Evolutionary conservation across 768 basidiomycete genomes (phyloP), one percentile per base, ranked within the genome.

Genomic region (Calocera cornea): DNA sequence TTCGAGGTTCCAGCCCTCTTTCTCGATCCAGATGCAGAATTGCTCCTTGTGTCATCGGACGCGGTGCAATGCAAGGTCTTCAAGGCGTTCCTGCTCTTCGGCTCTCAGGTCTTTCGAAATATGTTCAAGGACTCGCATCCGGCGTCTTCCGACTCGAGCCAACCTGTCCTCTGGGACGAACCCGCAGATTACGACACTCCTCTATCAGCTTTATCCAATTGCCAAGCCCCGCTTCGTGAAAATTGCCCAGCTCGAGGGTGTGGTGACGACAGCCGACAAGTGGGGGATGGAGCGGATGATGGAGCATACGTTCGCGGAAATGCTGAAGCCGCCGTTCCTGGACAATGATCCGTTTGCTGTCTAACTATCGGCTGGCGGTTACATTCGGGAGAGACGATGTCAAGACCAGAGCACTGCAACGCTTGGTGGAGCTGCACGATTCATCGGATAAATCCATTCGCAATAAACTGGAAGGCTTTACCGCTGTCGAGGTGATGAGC

Each of bases 51-150:
- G n/a, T n/a, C n/a, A n/a, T n/a, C n/a, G n/a, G n/a, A n/a, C n/a
- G n/a, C n/a, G n/a, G n/a, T n/a, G n/a, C n/a, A n/a, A n/a, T n/a
- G n/a, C n/a, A n/a, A n/a, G n/a, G n/a, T n/a, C n/a, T n/a, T n/a
- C n/a, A n/a, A n/a, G n/a, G n/a, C n/a, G n/a, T n/a, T n/a, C n/a
- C n/a, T n/a, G n/a, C n/a, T n/a, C n/a, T n/a, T n/a, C n/a, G n/a
- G n/a, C n/a, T n/a, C n/a, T n/a, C n/a, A n/a, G n/a, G n/a, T 68
- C 65, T 68, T 65, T 36, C 68, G 68, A 17, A 65, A 65, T 41
- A 65, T 68, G 65, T 68, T 68, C 49, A 41, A 34, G 10, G 65
- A 66, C 1, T 16, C 68, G 19, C 68, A 66, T 27, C 49, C 44
- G 33, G 49, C 16, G 17, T 16, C 10, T n/a, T 29, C 27, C 2